Evolutionary conservation across 2,329 filamentous ascomycete genomes (phyloP).

Genomic region (Volutella citrinella): DNA sequence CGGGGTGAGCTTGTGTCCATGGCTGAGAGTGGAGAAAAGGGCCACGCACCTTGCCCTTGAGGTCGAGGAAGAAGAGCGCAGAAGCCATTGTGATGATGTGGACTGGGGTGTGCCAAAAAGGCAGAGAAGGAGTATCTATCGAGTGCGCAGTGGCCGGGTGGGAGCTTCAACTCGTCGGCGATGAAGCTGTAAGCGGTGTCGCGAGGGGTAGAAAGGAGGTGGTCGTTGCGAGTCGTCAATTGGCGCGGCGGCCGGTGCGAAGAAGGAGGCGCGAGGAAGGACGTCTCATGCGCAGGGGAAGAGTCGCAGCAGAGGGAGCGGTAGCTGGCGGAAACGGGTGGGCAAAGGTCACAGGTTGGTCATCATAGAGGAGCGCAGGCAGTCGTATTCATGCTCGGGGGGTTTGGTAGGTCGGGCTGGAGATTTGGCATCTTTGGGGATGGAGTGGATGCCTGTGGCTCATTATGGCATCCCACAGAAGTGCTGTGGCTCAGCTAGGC

Average conservation of each 20-base stretch:
- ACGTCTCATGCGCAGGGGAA: conserved; percentile 15
- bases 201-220: conserved; percentile 24
- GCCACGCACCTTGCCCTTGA: conserved; percentile 89
- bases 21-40: no score
- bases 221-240: conserved; percentile 22
- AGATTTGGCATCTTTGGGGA: conserved; percentile 26
- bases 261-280: conserved; percentile 9
- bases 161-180: conserved; percentile 12
- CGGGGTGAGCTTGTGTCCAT: conserved; percentile 19
- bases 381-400: conserved; percentile 20
- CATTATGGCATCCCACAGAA: no score
- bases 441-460: no score
- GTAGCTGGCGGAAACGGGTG: no score
- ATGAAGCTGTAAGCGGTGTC: conserved; percentile 6
- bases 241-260: conserved; percentile 25
- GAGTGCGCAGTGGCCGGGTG: no score
- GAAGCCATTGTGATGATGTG: conserved; percentile 95
- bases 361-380: conserved; percentile 21
- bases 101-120: no score
- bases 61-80: conserved; percentile 95
- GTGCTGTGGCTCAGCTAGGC: no score
- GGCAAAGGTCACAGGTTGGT: no score
- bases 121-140: conserved; percentile 20
- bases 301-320: neutral
- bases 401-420: conserved; percentile 10